Base-by-base conservation (phyloP, 2,329 filamentous ascomycete genomes). In the Clonostachys byssicola region DNA sequence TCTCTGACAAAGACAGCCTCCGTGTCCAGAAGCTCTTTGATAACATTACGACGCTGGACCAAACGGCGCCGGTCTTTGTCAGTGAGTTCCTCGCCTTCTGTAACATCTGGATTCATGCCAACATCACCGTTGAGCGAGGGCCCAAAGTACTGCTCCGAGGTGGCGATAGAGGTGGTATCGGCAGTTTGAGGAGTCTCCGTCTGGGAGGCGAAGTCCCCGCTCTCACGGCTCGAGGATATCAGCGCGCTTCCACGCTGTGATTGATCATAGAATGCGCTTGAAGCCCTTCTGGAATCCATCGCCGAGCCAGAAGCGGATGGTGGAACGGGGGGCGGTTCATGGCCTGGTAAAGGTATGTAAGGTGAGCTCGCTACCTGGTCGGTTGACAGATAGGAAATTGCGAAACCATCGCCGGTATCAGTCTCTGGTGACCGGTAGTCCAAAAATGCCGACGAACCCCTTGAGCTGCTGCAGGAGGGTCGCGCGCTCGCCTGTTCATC, bases 11-110 rank as follows among this genome's bases (percentile, higher is more conserved):
- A 97, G 6, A 86, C 85, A 43, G 90, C 85, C 63, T 99, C 94
- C 0, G 94, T 99, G 59, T 96, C 91, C 42, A 96, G 80, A 36
- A 99, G 74, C 65, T 99, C 94, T 60, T 92, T 92, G 58, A 97
- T 86, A 43, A 95, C 83, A 62, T 95, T 83, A 47, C 86, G 83
- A 17, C 94, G 86, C 61, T 92, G 88, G 44, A 81, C 81, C 9
- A 97, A 73, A n/a, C 88, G 83, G 50, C 86, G 85, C 50, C 79
- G 79, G 53, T 86, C 81, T 51, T 83, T 77, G 33, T 70, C 70
- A 7, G 69, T 65, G 13, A 71, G 62, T 3, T 61, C 70, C 38
- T 71, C 63, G 52, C 68, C 64, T 45, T 77, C 67, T 51, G 66
- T 52, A 42, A 51, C 43, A 12, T 62, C 52, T 2, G 63, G 54